Evolutionary conservation across 1,139 yeast genomes (phyloP).

Genomic region (Blastobotrys ciferrii): DNA sequence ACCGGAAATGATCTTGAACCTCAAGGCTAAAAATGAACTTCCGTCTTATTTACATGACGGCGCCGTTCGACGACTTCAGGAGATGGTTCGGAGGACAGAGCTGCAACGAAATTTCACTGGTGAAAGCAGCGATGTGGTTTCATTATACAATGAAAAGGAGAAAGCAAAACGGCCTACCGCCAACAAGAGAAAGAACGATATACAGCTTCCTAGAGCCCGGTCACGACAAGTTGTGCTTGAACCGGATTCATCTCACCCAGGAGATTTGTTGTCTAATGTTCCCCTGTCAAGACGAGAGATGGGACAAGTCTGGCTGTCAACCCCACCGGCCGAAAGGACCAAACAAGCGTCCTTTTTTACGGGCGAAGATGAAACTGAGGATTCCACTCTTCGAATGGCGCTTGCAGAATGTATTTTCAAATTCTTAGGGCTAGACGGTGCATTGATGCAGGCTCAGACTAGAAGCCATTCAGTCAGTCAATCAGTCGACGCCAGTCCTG

Average conservation of each 20-base stretch:
- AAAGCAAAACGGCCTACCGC: background rate
- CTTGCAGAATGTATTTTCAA: conserved; percentile 73
- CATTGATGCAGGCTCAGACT: conserved; percentile 12
- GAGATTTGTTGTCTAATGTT: conserved; percentile 79
- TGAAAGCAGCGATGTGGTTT: background rate
- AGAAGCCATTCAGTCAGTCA: conserved; percentile 13
- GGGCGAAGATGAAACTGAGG: conserved; percentile 76
- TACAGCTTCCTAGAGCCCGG: conserved; percentile 3
- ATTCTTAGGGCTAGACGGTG: conserved; percentile 63
- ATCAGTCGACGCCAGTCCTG: conserved; percentile 30
- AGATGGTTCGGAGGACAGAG: conserved; percentile 20
- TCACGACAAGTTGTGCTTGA: conserved; percentile 68
- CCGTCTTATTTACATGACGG: conserved; percentile 66
- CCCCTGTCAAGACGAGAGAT: conserved; percentile 60
- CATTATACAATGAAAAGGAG: background rate
- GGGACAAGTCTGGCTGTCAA: conserved; percentile 11
- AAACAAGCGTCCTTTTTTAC: conserved; percentile 42
- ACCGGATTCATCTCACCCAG: conserved; percentile 66
- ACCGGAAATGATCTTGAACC: conserved; percentile 69
- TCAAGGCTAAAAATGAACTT: conserved; percentile 46
- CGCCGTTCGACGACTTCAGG: conserved; percentile 48
- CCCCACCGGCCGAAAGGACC: conserved; percentile 13
- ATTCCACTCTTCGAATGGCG: conserved; percentile 64
- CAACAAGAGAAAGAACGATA: conserved; percentile 6
- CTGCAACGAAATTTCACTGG: background rate